Percentiles rank a stretch among this genome's conserved stretches.
phyloP scores from a whole-genome alignment of 1,284 basidiomycete genomes.

The Sphagnurus paluster region DNA sequence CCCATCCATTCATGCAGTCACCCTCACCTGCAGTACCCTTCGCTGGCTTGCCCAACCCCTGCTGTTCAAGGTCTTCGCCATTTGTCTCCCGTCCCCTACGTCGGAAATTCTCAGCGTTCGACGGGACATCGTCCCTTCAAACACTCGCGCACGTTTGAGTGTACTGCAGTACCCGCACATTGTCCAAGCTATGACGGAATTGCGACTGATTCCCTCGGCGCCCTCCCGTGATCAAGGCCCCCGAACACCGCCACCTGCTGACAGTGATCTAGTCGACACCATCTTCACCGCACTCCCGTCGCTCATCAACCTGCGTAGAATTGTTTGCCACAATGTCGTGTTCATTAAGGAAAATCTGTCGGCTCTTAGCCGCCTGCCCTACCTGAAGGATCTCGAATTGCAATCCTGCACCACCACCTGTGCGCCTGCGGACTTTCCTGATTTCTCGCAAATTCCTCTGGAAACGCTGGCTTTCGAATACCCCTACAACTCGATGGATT shows the following conservation, averaged over 20 bases:
- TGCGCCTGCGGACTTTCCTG: constrained; percentile 11
- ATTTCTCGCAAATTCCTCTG: constrained; percentile 11
- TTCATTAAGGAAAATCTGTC: constrained; percentile 12
- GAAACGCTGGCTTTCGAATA: constrained; percentile 17
- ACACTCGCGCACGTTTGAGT: constrained; percentile 10
- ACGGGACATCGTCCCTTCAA: constrained; percentile 8
- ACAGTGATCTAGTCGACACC: constrained; percentile 12
- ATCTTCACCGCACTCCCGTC: constrained; percentile 17
- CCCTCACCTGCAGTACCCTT: constrained; percentile 15
- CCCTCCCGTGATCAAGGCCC: constrained; percentile 2
- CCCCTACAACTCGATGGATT: constrained; percentile 13
- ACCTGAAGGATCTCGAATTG: constrained; percentile 19
- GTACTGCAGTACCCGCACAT: constrained; percentile 13
- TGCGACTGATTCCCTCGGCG: constrained; percentile 14
- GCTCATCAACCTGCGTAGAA: constrained; percentile 15
- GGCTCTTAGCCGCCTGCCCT: constrained; percentile 12
- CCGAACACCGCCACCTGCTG: constrained; percentile 1
- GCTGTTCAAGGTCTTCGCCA: constrained; percentile 20
- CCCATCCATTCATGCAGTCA: constrained; percentile 12
- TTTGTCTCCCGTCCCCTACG: constrained; percentile 8
- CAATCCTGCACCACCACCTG: constrained; percentile 19
- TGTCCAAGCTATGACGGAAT: constrained; percentile 17
- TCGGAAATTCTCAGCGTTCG: background rate
- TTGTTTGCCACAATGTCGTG: constrained; percentile 18
- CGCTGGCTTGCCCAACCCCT: constrained; percentile 21